Base-by-base conservation (phyloP, 768 basidiomycete species). In the Psilocybe azurescens region DNA sequence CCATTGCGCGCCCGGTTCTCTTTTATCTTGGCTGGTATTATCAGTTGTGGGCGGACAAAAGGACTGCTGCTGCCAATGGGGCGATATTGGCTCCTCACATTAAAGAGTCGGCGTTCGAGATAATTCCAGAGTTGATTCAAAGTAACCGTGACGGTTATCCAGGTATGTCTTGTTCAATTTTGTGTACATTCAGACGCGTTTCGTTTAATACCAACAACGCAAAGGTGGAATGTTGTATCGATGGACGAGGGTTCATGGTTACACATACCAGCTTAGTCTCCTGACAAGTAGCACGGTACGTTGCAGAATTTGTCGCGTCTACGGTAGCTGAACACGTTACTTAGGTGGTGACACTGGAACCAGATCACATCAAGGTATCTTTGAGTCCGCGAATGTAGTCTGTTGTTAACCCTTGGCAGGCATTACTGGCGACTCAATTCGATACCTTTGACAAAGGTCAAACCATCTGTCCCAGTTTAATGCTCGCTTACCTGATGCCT, bases 351-450 rank as follows among this genome's bases (percentile, higher is more conserved):
- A 81, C 80, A 0, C 56, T 69, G 28, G 82, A 84, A 58, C 83
- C 84, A 5, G 79, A 81, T 49, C 72, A 84, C 60, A 70, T 85
- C 64, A 85, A 84, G 71, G 78, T 75, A 51, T 20, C 28, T 20
- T 47, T 14, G 33, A 1, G 32, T 13, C 28, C 18, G 2, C 47
- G 18, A 3, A 18, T 11, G 24, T 38, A 18, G 20, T 6, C 9
- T 39, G 48, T 54, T 6, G 20, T 52, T 53, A 3, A 47, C n/a
- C 20, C n/a, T 9, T 28, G 38, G 9, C 58, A 46, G 54, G 33
- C 39, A 5, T 53, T 65, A 18, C 76, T 84, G 6, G 77, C 83
- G 3, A 82, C 80, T 2, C 74, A 83, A 59, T 83, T 84, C 57
- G 75, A 77, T 48, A 68, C 69, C 16, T 83, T 79, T 54, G 78